These are phyloP conservation scores for Arachis hypogaea DNA, from an alignment of 306 rosid species.

Conservation along the genomic window DNA sequence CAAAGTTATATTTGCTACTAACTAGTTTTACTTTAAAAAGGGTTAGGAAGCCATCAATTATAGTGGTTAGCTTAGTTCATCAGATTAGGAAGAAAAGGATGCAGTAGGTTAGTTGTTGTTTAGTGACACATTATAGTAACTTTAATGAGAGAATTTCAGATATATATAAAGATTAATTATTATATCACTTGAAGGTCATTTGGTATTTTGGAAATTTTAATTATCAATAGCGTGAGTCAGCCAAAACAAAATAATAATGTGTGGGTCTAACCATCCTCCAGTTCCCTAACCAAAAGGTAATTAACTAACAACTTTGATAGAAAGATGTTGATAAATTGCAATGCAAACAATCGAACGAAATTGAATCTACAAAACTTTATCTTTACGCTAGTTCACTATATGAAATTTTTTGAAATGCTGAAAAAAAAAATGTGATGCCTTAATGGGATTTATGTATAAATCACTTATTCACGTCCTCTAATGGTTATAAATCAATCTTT, in stretches of 20 bases:
- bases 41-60: neutral
- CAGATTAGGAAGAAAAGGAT: neutral
- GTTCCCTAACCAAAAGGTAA: neutral
- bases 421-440: too few relatives aligned
- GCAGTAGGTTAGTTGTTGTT: conserved; percentile 10
- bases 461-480: too few relatives aligned
- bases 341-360: neutral
- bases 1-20: neutral
- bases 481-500: too few relatives aligned
- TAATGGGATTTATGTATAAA: neutral
- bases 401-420: too few relatives aligned
- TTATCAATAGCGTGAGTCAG: too few relatives aligned
- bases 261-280: neutral
- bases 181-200: too few relatives aligned
- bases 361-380: neutral
- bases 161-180: too few relatives aligned
- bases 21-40: neutral
- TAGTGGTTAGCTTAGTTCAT: conserved; percentile 14
- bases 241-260: too few relatives aligned
- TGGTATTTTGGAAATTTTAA: too few relatives aligned
- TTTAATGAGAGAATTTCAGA: too few relatives aligned
- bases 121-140: too few relatives aligned
- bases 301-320: neutral
- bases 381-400: neutral
- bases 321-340: neutral